Base-by-base conservation (phyloP, 2,329 filamentous ascomycete genomes). In the Aureobasidium sp. region DNA sequence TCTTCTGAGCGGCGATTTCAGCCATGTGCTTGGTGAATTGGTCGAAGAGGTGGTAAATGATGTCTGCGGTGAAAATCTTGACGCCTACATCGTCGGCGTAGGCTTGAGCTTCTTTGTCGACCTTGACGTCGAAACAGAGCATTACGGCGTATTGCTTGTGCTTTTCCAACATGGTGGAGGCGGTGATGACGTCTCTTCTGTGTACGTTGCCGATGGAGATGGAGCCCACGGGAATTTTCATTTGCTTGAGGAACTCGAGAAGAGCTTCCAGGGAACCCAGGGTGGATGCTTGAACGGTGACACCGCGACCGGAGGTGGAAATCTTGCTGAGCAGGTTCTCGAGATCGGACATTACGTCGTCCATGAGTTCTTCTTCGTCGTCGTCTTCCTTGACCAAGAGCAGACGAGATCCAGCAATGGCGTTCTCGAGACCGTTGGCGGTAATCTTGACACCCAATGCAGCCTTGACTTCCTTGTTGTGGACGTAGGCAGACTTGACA, bases 51-150 rank as follows among this genome's bases (percentile, higher is more conserved):
- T 99, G 94, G 77, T 99, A 99, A 72, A 99, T 99, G 69, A 99
- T 99, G 75, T 99, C 93, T 3, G 95, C 94, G 3, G 91, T 96
- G 80, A 99, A 99, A 69, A 99, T 90, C 81, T 96, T 97, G 78
- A 99, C 90, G 58, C 91, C 91, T 65, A 96, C 86, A 62, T 97
- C 91, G 21, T 97, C 91, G 11, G 94, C 94, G 69, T 97, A 96
- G 10, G 84, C 82, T 67, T 88, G 86, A 0, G 94, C 94, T 73
- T 99, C 94, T 76, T 96, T 97, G 78, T 99, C 94, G 16, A 99
- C 90, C 80, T 97, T 97, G 77, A 99, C 94, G 74, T 99, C 95
- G 82, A 99, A 99, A 75, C 94, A 97, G 55, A 99, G 86, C 94
- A 99, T 99, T 73, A 97, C 90, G n/a, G 94, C 94, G 69, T 87